Evolutionary conservation across 2,329 filamentous ascomycete species (phyloP).

Genomic region (Curvularia eragrostidis): DNA sequence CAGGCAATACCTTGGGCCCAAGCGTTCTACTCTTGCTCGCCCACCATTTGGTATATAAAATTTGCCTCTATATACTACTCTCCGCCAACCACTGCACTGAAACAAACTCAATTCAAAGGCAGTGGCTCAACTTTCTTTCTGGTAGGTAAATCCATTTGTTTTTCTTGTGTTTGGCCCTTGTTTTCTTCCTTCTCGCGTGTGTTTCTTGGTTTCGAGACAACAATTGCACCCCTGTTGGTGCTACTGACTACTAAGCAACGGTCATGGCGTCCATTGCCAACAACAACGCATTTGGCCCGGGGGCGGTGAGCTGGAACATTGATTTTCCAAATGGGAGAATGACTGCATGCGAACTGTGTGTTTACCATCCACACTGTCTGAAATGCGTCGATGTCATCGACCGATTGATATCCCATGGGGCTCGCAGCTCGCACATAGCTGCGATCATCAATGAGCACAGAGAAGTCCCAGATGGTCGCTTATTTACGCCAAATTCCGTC

Average conservation of each 20-base stretch:
- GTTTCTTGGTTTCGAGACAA: background rate
- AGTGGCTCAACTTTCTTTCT: background rate
- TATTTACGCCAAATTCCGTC: slow-evolving; percentile 21
- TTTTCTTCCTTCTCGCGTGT: background rate
- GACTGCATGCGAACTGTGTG: slow-evolving; percentile 35
- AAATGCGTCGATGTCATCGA: slow-evolving; percentile 35
- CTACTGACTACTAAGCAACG: background rate
- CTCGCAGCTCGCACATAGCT: slow-evolving; percentile 15
- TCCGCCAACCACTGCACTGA: background rate
- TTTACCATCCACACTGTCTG: slow-evolving; percentile 36
- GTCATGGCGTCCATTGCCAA: slow-evolving; percentile 19
- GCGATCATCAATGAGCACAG: slow-evolving; percentile 28
- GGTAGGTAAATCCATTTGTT: background rate
- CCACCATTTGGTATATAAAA: background rate
- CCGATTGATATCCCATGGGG: slow-evolving; percentile 32
- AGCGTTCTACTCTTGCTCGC: slow-evolving; percentile 8
- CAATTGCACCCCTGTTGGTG: background rate
- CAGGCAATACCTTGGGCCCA: slow-evolving; percentile 10
- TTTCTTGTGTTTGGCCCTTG: background rate
- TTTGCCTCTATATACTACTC: background rate
- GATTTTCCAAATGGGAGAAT: slow-evolving; percentile 35
- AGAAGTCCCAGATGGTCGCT: slow-evolving; percentile 1
- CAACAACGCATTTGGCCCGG: slow-evolving; percentile 38
- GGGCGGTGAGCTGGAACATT: slow-evolving; percentile 25
- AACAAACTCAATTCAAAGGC: background rate